A percentile compares a stretch with the other conserved stretches of the same genome.
Evolutionary conservation across 225 moss, liverwort and hornwort species (phyloP).

Genomic region (Pseudoscleropodium purum): DNA sequence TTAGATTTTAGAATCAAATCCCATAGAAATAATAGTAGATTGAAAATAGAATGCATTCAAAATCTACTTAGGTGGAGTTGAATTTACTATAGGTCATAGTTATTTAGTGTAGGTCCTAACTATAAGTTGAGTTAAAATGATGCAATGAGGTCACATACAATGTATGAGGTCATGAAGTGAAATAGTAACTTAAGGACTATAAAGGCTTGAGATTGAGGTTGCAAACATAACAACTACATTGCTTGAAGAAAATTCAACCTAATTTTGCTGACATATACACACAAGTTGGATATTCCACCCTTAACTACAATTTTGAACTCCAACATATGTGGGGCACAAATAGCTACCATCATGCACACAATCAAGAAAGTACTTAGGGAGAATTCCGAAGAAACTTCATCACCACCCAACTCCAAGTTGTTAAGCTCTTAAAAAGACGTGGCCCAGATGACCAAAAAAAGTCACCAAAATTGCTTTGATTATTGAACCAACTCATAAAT

Average conservation of each 20-base stretch:
- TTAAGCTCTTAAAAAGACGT: too few relatives aligned
- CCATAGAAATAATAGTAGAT: not conserved
- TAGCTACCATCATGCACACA: accelerated
- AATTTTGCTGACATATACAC: not conserved
- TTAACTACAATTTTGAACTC: not conserved
- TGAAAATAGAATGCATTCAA: not conserved
- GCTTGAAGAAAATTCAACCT: not conserved
- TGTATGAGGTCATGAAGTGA: not conserved
- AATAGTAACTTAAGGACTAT: not conserved
- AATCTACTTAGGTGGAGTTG: not conserved
- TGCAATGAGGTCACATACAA: accelerated
- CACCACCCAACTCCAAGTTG: not conserved
- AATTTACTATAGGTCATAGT: not conserved
- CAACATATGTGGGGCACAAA: not conserved
- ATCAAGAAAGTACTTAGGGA: too few relatives aligned
- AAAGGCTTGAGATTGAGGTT: not conserved
- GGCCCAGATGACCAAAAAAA: accelerated
- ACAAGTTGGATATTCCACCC: not conserved
- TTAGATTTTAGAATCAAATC: not conserved
- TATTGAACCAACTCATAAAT: too few relatives aligned
- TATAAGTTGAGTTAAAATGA: not conserved
- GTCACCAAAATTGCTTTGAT: too few relatives aligned
- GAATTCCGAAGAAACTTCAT: not conserved
- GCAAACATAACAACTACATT: not conserved
- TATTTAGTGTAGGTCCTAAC: not conserved